Evolutionary conservation across 1,284 basidiomycete genomes (phyloP), one percentile per base, ranked within the genome.

Genomic region (Pholiota adiposa): DNA sequence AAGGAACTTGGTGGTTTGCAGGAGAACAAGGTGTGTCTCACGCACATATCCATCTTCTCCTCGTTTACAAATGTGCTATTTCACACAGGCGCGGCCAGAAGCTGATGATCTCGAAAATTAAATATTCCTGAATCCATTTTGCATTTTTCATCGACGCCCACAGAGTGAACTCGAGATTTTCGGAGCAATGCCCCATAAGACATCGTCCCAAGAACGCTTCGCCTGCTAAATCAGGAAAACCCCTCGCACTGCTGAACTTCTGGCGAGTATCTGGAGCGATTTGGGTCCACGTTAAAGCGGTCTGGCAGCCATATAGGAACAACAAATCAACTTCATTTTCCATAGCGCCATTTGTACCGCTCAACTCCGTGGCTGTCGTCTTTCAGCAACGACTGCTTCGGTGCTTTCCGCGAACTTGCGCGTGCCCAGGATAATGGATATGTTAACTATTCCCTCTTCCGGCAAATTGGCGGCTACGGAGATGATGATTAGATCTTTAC

Each of bases 1-100:
- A 81, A 74, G 56, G 91, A 93, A 71, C 81, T 93, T 11, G 91
- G 91, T 23, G 89, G 91, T 5, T 62, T 88, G 56, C 85, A 90
- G 65, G 87, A 83, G 67, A 90, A 90, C 72, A 89, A 90, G 83
- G 92, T 89, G 58, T 50, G 29, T 18, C 51, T n/a, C 9, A 19
- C 33, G 34, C 8, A 31, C n/a, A 14, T 8, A 25, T 38, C 34
- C 4, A 31, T 18, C 18, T 5, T 27, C 8, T 11, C 23, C 7
- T 56, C 21, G 38, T 44, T 51, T 21, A 25, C 46, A n/a, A n/a
- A n/a, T n/a, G n/a, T n/a, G n/a, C n/a, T n/a, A 41, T 31, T 14
- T 25, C 29, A 11, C 63, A 21, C 61, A 79, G 77, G 76, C 77
- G 41, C 64, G 72, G 50, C 49, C 68, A 51, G 71, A 75, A 52